phyloP scores from a whole-genome alignment of 192 early-diverging fungal genomes.

The Gorgonomyces haynaldii region DNA sequence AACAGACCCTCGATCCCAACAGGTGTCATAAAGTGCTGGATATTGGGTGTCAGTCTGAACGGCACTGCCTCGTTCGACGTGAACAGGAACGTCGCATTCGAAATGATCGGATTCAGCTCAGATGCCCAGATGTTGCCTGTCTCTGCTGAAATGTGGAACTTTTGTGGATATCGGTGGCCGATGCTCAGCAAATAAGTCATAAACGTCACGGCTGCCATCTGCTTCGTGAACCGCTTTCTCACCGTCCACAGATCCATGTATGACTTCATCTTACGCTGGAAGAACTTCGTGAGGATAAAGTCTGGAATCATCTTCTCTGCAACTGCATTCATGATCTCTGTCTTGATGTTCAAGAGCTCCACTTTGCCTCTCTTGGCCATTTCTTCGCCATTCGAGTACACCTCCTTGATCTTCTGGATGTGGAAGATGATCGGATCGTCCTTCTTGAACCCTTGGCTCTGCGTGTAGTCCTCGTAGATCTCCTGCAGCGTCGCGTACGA shows the following conservation, averaged over 20 bases:
- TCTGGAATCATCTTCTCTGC: slow-evolving; percentile 71
- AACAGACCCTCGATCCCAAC: slow-evolving; percentile 91
- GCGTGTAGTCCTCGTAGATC: slow-evolving; percentile 84
- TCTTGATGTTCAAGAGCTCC: slow-evolving; percentile 63
- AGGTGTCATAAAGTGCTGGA: slow-evolving; percentile 89
- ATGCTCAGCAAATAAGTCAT: slow-evolving; percentile 87
- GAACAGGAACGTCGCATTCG: slow-evolving; percentile 33
- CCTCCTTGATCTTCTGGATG: slow-evolving; percentile 58
- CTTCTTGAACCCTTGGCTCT: slow-evolving; percentile 57
- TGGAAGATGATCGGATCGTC: slow-evolving; percentile 81
- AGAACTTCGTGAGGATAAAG: slow-evolving; percentile 73
- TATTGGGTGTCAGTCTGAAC: slow-evolving; percentile 95
- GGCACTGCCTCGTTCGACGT: slow-evolving; percentile 75
- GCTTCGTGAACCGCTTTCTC: slow-evolving; percentile 86
- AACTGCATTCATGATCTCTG: slow-evolving; percentile 84
- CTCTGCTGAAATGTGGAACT: slow-evolving; percentile 72
- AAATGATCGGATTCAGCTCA: slow-evolving; percentile 69
- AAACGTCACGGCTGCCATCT: slow-evolving; percentile 79
- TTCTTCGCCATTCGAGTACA: slow-evolving; percentile 31
- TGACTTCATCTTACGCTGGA: slow-evolving; percentile 57
- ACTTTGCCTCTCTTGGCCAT: slow-evolving; percentile 46
- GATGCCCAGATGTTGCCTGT: slow-evolving; percentile 79
- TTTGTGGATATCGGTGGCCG: slow-evolving; percentile 75
- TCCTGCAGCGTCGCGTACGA: slow-evolving; percentile 82
- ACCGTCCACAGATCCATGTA: slow-evolving; percentile 89